Evolutionary conservation across 1,284 basidiomycete species (phyloP), one percentile per base, ranked within the genome.

Genomic region (Sphaerobolus stellatus): DNA sequence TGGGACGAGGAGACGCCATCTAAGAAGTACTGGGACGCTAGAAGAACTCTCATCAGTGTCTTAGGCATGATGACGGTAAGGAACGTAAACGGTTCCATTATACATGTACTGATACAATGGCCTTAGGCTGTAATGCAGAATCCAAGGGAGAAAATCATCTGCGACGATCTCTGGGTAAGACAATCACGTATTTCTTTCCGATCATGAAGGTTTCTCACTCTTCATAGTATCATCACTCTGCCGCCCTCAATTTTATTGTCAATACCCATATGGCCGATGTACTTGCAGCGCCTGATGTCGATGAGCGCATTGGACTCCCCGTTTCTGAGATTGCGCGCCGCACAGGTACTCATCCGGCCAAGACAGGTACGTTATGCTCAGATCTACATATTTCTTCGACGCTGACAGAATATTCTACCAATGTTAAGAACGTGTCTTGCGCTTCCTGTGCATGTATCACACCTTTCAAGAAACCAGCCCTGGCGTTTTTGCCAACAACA

Each of bases 371-470:
- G 18, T 41, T n/a, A n/a, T n/a, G n/a, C 18, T n/a, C 20, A 11
- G 3, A 43, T 14, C 40, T 20, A 43, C 18, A 43, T 22, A 20
- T 43, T 36, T 36, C 18, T 11, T 36, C 18, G 11, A 11, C 33
- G 18, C 18, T 36, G 18, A 43, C 13, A 14, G 11, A 8, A 14
- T n/a, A 14, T 13, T 14, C 28, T 24, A 28, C 9, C 29, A 4
- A 27, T 8, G n/a, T 22, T 20, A 4, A 51, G 49, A 51, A 28
- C 36, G 41, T 13, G 31, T 52, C 6, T 29, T 52, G 3, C 40
- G 50, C 6, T 52, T 46, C 29, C 34, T 52, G 24, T 52, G 50
- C 41, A 52, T 46, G 18, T 46, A 52, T 33, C 50, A 52, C 38
- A 34, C 46, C 9, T 52, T 52, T 18, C 24, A 44, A 18, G 50